Base-by-base conservation (phyloP, 1,284 basidiomycete species). In the Malassezia sympodialis region DNA sequence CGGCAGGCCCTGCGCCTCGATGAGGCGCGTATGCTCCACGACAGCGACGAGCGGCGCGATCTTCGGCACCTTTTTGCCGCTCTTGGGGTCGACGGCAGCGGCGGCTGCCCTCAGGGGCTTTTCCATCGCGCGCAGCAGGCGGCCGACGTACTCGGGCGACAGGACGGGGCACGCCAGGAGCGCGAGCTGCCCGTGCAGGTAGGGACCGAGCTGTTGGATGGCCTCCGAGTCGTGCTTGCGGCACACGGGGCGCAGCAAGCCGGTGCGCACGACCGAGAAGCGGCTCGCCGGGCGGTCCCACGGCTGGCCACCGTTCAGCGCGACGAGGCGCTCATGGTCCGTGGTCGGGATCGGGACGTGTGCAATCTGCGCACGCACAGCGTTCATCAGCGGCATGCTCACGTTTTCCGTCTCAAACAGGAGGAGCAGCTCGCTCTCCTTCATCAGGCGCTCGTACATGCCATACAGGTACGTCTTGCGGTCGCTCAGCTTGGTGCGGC, bases 141-240 rank as follows among this genome's bases (percentile, higher is more conserved):
- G 41, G 37, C 55, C 55, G 32, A 57, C n/a, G 26, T 57, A 57
- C 27, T 52, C 50, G 19, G 55, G 55, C 37, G 55, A 51, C 8
- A 57, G 50, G 19, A 57, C 50, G 15, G 42, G 55, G 28, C 31
- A 47, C 21, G 26, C 34, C 5, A 57, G 50, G 42, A 57, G 30
- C 8, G 39, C 39, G 3, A 52, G 12, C 35, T 57, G 49, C 5
- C 55, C 55, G 10, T 32, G 31, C 28, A 57, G 31, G 41, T 48
- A 44, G 7, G 40, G 47, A 5, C 32, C 42, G 11, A 57, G 45
- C 28, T 28, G 5, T 24, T 45, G 49, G 15, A 57, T 24, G 1
- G 44, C 37, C 31, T 47, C 30, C 6, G 43, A 28, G 4, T 24
- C 10, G 17, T 48, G 37, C n/a, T 40, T 19, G 28, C 50, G 49